phyloP scores from a whole-genome alignment of 257 asterid species.

The Coffea canephora region DNA sequence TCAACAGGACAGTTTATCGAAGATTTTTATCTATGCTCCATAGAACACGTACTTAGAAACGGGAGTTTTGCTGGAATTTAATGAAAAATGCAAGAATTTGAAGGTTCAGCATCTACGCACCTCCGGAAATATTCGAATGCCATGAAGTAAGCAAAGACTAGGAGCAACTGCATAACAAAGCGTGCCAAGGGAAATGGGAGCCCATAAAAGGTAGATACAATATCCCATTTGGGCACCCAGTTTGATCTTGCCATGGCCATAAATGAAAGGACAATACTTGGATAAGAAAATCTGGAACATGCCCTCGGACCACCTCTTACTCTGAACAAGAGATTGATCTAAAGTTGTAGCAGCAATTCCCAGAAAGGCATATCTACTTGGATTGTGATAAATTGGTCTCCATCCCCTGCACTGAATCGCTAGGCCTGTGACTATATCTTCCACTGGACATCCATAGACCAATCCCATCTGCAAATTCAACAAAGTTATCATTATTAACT shows the following conservation, averaged over 20 bases:
- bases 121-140: constrained; percentile 55
- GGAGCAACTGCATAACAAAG: constrained; percentile 44
- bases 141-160: constrained; percentile 43
- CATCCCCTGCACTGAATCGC: constrained; percentile 86
- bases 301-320: constrained; percentile 82
- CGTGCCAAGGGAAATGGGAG: constrained; percentile 50
- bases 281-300: constrained; percentile 74
- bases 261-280: constrained; percentile 61
- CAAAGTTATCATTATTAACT: not conserved
- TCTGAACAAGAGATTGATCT: constrained; percentile 61
- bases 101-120: constrained; percentile 17
- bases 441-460: constrained; percentile 75
- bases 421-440: constrained; percentile 81
- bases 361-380: constrained; percentile 53
- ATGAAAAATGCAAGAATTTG: not conserved
- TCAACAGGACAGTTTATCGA: not conserved
- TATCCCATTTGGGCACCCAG: constrained; percentile 72
- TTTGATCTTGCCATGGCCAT: constrained; percentile 51
- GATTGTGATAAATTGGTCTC: constrained; percentile 66
- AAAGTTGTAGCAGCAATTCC: constrained; percentile 66
- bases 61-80: not conserved
- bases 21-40: not conserved
- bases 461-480: constrained; percentile 61
- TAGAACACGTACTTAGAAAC: not conserved
- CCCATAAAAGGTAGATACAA: constrained; percentile 61